These are phyloP conservation scores for Trichoderma simmonsii DNA, from an alignment of 2,329 filamentous ascomycete genomes.

Conservation along the genomic window DNA sequence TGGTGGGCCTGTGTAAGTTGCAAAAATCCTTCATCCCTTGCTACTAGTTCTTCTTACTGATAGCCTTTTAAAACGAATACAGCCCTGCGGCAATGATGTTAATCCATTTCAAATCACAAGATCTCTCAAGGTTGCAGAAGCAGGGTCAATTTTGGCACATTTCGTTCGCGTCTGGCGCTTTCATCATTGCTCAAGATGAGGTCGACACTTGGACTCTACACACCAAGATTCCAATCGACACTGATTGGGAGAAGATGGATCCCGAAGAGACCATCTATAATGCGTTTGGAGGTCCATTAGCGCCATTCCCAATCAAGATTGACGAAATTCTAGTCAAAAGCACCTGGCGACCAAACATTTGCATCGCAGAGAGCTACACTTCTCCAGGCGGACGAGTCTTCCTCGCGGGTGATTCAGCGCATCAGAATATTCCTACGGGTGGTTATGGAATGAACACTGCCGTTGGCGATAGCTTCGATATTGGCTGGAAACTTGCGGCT, in stretches of 20 bases:
- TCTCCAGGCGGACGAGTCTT: conserved; percentile 35
- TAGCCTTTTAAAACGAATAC: neutral
- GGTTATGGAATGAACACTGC: conserved; percentile 39
- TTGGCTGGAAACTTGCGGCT: conserved; percentile 36
- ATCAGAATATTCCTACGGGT: conserved; percentile 35
- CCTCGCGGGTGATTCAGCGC: conserved; percentile 36
- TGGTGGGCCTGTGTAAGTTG: neutral
- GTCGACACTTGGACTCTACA: neutral
- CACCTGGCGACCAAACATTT: conserved; percentile 24
- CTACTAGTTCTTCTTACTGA: neutral
- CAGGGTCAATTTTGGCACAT: conserved; percentile 3
- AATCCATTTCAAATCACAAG: conserved; percentile 6
- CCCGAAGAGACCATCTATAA: neutral
- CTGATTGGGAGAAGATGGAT: conserved; percentile 1
- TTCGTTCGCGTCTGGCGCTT: neutral
- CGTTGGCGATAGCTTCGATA: conserved; percentile 34
- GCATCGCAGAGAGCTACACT: conserved; percentile 26
- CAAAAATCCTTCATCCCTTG: neutral
- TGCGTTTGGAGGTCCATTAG: neutral
- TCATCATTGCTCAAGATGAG: neutral
- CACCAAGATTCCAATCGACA: neutral
- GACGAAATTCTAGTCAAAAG: conserved; percentile 26
- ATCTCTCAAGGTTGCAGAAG: neutral
- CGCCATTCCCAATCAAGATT: conserved; percentile 20
- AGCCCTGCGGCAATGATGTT: neutral